Evolutionary conservation across 164 flowering plant genomes (phyloP), one percentile per base, ranked within the genome.

Genomic region (Nymphaea colorata): DNA sequence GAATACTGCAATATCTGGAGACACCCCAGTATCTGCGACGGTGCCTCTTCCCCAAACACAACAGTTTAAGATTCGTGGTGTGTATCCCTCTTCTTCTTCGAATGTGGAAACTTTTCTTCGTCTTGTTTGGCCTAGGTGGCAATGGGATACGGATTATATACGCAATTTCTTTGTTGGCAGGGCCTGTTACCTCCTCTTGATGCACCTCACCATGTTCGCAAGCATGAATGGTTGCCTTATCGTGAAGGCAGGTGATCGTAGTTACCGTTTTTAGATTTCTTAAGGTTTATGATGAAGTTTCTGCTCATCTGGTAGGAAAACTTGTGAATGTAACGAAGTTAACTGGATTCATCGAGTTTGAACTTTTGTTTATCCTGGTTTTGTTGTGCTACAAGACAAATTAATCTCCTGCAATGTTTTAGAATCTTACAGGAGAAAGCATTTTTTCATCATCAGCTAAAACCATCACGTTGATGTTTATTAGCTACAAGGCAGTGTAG

Each of bases 151-250:
- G 36, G 36, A 25, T 25, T 25, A 47, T 47, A 7, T 6, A 47
- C 2, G 12, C 55, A 6, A 2, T 47, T 12, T 65, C 51, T n/a
- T 2, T 25, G 62, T 61, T 61, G 10, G 17, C 73, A 94, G 99
- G 99, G 99, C 61, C 60, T 90, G 78, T 76, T 91, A 77, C 99
- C 99, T 41, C 99, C 99, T 51, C 91, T 94, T 76, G 98, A 94
- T 82, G 99, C 99, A 67, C 96, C 99, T 55, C 98, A 91, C 75
- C 99, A 94, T 85, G 73, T 94, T 70, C 90, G 99, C 18, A 91
- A 87, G 80, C 96, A 94, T 78, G 99, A 94, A 81, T 94, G 99
- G 99, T 95, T 72, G 75, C 74, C 87, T 7, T 94, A 82, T 74
- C 84, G 99, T 3, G 99, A 94, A 84, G 99, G 99, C 91, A 72